Conservation (phyloP, 345 rosid genomes). For the Hibiscus syriacus region DNA sequence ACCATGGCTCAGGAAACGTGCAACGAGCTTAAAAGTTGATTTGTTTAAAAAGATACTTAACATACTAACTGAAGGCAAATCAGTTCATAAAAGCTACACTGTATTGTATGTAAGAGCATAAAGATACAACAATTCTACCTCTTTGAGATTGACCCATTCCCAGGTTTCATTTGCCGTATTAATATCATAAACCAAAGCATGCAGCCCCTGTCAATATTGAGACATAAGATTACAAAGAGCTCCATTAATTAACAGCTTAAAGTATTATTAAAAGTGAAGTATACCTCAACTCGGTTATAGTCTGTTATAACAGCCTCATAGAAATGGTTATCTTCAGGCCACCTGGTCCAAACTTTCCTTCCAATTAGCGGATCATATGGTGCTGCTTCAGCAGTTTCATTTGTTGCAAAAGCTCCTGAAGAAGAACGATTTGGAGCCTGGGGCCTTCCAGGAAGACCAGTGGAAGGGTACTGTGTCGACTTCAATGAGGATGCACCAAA, state of each 20-base stretch:
- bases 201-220: constrained; percentile 55
- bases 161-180: constrained; percentile 69
- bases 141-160: constrained; percentile 99
- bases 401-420: constrained; percentile 42
- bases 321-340: constrained; percentile 1
- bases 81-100: not conserved
- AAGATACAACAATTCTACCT: constrained; percentile 39
- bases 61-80: not conserved
- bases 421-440: constrained; percentile 44
- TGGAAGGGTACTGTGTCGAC: no score
- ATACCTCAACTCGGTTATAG: not conserved
- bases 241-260: constrained; percentile 2
- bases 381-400: constrained; percentile 56
- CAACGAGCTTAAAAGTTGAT: no score
- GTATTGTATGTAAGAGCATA: not conserved
- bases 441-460: constrained; percentile 55
- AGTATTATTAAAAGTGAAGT: not conserved
- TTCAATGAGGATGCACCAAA: constrained; percentile 35
- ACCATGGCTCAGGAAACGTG: not conserved
- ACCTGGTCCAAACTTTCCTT: not conserved
- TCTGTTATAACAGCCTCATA: not conserved
- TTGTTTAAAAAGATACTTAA: not conserved
- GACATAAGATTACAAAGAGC: constrained; percentile 14
- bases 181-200: constrained; percentile 89
- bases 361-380: constrained; percentile 52